Base-by-base conservation (phyloP, 495 filamentous ascomycete species). In the Daldinia childiae region DNA sequence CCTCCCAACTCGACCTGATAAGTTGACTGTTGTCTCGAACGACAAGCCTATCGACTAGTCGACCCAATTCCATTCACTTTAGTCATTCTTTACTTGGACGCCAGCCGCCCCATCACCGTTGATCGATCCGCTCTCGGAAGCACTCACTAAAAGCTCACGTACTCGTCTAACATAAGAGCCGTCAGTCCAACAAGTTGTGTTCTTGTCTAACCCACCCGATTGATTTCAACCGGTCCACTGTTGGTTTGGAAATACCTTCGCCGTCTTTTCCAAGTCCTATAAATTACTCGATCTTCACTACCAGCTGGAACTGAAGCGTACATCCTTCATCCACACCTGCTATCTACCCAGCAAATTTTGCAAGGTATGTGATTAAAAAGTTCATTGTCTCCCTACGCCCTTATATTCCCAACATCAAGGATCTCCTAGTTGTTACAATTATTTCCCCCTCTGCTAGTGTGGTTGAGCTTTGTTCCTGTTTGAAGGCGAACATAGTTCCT, bases 231-330 rank as follows among this genome's bases (percentile, higher is more conserved):
- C 38, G 17, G 19, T 17, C 45, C 17, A 24, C 15, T 4, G 43
- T 32, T 52, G 14, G 27, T 62, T 21, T 57, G 29, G 19, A 56
- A n/a, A 74, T 64, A 71, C 21, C 54, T 26, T 67, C 58, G 54
- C 50, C 17, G 51, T 68, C 45, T 43, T 9, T 36, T 58, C 51
- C 27, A 30, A 67, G 41, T 61, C 58, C 39, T 66, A 74, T 68
- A 71, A 66, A 50, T 68, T 55, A 14, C 38, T 12, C 43, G 14
- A n/a, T 58, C 51, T 39, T 39, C 58, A 74, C 71, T 71, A 36
- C 77, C 73, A 79, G 77, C 75, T 78, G 79, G 79, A 71, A 73
- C 80, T 80, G 81, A 79, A 64, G 63, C 66, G 26, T 59, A 17
- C 15, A 8, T 19, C 41, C 41, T 48, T 48, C 43, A 24, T 48